A percentile compares a stretch with the other conserved stretches of the same genome.
Conservation (phyloP, 768 basidiomycete genomes). For the Naganishia vishniacii region DNA sequence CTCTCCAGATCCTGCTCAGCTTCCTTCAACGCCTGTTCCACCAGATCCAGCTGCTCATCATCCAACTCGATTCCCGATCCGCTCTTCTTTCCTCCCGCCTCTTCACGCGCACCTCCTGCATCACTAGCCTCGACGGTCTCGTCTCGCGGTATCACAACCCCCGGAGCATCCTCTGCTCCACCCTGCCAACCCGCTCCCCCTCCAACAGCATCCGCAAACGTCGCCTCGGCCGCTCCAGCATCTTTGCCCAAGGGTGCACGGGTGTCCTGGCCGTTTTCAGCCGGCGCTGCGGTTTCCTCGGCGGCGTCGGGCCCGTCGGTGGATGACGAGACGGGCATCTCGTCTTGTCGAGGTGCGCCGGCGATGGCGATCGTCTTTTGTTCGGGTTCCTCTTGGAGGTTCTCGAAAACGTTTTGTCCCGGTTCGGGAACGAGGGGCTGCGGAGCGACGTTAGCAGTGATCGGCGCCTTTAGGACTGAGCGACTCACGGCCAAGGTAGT, state of each 20-base stretch:
- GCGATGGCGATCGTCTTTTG: constrained; percentile 42
- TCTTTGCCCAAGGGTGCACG: constrained; percentile 45
- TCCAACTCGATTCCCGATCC: constrained; percentile 33
- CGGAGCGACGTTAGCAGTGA: not conserved
- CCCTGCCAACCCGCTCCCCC: constrained; percentile 45
- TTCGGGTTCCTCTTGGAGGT: constrained; percentile 32
- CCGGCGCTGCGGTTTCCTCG: constrained; percentile 11
- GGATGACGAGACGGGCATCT: constrained; percentile 19
- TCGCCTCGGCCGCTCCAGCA: constrained; percentile 45
- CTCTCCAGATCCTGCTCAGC: constrained; percentile 9
- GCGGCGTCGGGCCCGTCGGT: not conserved
- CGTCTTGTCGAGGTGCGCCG: constrained; percentile 31
- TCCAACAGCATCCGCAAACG: constrained; percentile 38
- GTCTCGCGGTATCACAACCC: constrained; percentile 11
- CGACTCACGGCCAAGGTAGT: constrained; percentile 6
- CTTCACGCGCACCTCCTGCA: constrained; percentile 30
- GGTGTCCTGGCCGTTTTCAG: constrained; percentile 34
- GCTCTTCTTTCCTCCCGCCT: constrained; percentile 31
- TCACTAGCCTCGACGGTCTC: constrained; percentile 13
- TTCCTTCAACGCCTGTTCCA: constrained; percentile 8
- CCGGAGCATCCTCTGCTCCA: constrained; percentile 41
- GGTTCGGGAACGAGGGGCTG: constrained; percentile 33
- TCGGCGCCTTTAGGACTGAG: too few species aligned
- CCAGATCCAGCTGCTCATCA: constrained; percentile 5
- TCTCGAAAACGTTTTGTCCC: constrained; percentile 41